Conservation (phyloP, 352 stramenopile genomes). For the Sclerospora graminicola region DNA sequence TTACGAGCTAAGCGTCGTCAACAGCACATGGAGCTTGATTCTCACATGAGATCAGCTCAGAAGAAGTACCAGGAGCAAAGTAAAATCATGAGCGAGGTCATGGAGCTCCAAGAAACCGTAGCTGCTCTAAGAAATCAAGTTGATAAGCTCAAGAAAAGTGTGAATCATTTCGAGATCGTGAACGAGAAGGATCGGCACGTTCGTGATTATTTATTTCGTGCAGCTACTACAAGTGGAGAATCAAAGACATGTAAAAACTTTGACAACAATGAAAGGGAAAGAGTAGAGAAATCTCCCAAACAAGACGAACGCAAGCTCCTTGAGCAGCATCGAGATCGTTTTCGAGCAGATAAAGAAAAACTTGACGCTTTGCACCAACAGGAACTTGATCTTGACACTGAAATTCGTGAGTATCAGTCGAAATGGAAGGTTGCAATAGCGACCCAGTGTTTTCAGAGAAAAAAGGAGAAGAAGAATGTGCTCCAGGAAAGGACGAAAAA, state of each 20-base stretch:
- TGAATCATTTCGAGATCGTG: conserved; percentile 32
- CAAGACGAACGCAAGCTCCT: too few relatives aligned
- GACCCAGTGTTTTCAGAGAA: too few relatives aligned
- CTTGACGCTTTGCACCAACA: too few relatives aligned
- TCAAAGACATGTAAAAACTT: conserved; percentile 32
- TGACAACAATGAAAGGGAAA: too few relatives aligned
- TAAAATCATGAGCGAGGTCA: conserved; percentile 39
- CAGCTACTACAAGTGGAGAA: conserved; percentile 7
- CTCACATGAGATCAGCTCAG: conserved; percentile 44
- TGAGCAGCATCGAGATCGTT: too few relatives aligned
- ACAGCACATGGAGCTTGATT: conserved; percentile 42
- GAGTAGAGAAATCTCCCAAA: too few relatives aligned
- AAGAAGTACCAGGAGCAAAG: conserved; percentile 49
- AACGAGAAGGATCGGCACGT: conserved; percentile 55
- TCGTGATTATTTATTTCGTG: conserved; percentile 33
- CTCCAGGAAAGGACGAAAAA: too few relatives aligned
- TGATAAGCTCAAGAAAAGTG: conserved; percentile 25
- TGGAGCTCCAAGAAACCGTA: conserved; percentile 34
- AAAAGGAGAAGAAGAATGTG: too few relatives aligned
- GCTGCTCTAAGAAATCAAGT: conserved; percentile 27
- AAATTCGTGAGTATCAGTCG: too few relatives aligned
- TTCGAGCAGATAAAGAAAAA: too few relatives aligned
- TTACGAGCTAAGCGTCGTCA: conserved; percentile 31
- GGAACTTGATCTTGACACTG: too few relatives aligned
- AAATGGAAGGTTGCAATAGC: too few relatives aligned